phyloP scores from a whole-genome alignment of 106 monocot species.

The Posidonia australis region DNA sequence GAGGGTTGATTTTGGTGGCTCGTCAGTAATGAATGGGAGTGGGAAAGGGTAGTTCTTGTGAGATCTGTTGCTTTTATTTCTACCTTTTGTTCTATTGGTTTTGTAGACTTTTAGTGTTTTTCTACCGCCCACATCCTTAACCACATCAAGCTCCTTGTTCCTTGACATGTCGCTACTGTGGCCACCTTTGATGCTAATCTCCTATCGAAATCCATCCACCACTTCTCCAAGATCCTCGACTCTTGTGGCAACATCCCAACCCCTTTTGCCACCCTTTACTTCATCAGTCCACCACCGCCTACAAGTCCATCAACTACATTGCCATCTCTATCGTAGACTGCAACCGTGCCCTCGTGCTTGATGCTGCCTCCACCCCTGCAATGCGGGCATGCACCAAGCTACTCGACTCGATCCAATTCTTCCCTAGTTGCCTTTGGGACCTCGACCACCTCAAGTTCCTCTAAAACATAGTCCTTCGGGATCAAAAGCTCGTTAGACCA shows the following conservation, averaged over 20 bases:
- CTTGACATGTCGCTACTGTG: conserved; percentile 67
- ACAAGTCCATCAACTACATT: conserved; percentile 32
- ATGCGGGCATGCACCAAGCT: conserved; percentile 56
- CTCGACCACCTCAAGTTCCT: conserved; percentile 87
- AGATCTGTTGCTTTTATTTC: too few species aligned
- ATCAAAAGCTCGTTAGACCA: conserved; percentile 67
- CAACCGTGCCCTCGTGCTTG: conserved; percentile 71
- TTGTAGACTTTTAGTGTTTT: too few species aligned
- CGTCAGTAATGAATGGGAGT: too few species aligned
- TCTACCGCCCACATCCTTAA: conserved; percentile 44
- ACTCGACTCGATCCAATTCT: conserved; percentile 35
- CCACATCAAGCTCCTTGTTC: conserved; percentile 80
- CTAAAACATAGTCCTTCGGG: conserved; percentile 65
- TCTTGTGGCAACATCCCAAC: conserved; percentile 41
- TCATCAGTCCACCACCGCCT: conserved; percentile 59
- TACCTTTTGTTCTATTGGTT: too few species aligned
- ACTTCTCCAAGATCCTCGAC: conserved; percentile 87
- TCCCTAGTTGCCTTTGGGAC: conserved; percentile 68
- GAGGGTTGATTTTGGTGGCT: too few species aligned
- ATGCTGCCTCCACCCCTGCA: conserved; percentile 58
- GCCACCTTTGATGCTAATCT: conserved; percentile 75
- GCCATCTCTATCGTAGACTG: conserved; percentile 78
- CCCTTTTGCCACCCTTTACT: conserved; percentile 57
- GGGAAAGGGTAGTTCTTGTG: too few species aligned
- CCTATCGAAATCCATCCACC: conserved; percentile 53